Evolutionary conservation across 345 rosid species (phyloP), one percentile per base, ranked within the genome.

Genomic region (Eucalyptus tenuipes): DNA sequence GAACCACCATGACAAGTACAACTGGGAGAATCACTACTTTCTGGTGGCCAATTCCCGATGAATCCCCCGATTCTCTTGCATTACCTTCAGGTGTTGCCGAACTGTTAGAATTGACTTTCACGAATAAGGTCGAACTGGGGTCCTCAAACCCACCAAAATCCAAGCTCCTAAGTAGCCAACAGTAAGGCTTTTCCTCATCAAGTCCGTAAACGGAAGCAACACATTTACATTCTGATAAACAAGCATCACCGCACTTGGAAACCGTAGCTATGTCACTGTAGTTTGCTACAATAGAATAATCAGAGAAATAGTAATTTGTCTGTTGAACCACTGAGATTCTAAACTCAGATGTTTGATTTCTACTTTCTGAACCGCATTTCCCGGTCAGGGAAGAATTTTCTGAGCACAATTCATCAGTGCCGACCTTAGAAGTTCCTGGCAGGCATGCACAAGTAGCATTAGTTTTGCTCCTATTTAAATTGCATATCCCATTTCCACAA

Each of bases 131-230:
- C 33, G 99, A 93, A 22, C 98, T 92, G 27, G 98, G 90, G 88
- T 97, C 99, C 92, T 92, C 93, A 80, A 94, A 96, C 48, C 99
- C 98, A 6, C 99, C 99, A 87, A 95, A 95, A 55, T 96, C 95
- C 53, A 97, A 88, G 88, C 93, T 93, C 92, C 92, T 94, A 85
- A 96, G 88, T 68, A 96, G 91, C 99, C 99, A 97, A 88, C 99
- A 97, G 42, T 96, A 97, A 88, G 99, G 96, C 53, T 92, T 94
- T 91, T 96, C 99, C 9, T 95, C 98, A 33, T 97, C 96, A 79
- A 97, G 93, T 40, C 99, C 99, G 29, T 95, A 96, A 86, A 97
- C 96, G 86, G 99, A 95, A 90, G 99, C 99, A 47, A 94, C 87
- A 87, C 99, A 97, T 10, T 96, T 94, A 87, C 99, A 97, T 86